Evolutionary conservation across 768 basidiomycete species (phyloP), one percentile per base, ranked within the genome.

Genomic region (Jaapia argillacea): DNA sequence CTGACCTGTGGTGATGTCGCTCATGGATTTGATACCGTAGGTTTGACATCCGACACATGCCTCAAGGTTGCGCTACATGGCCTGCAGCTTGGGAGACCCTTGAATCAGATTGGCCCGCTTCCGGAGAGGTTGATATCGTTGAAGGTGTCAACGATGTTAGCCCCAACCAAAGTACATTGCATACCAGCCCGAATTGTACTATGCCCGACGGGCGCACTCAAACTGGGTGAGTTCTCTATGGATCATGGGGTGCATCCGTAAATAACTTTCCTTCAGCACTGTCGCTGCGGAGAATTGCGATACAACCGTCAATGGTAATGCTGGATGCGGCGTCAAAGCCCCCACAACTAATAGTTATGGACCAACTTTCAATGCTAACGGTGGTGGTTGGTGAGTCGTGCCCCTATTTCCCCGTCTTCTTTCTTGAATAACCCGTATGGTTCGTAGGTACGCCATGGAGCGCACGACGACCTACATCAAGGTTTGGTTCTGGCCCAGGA

Each of bases 11-110:
- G 21, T 41, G 41, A 21, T 38, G 3, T 25, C 39, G 36, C 41
- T 45, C 14, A 36, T 28, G 16, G 18, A 25, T 6, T 13, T 40
- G 24, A 14, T 40, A 24, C 48, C 71, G 69, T 27, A 66, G 69
- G 24, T 67, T 71, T 43, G 66, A 72, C 49, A 48, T 74, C 41
- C 55, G 60, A 13, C 71, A 73, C 51, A 74, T 73, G 69, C 72
- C 72, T 10, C 57, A 68, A 50, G 72, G 71, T 13, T 72, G 71
- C 48, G 70, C 44, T 12, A 54, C 54, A 33, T 69, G 70, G 69
- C 69, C 73, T 4, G 72, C 72, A 18, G 44, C 68, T 33, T 74
- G 42, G 45, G 47, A 54, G 40, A 47, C 43, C n/a, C 45, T 49
- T 14, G 50, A 45, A 45, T 24, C 31, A 3, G 45, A 49, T 35